A percentile compares a stretch with the other conserved stretches of the same genome.
Conservation (phyloP, 2,329 filamentous ascomycete genomes). For the Elsinoe batatas region DNA sequence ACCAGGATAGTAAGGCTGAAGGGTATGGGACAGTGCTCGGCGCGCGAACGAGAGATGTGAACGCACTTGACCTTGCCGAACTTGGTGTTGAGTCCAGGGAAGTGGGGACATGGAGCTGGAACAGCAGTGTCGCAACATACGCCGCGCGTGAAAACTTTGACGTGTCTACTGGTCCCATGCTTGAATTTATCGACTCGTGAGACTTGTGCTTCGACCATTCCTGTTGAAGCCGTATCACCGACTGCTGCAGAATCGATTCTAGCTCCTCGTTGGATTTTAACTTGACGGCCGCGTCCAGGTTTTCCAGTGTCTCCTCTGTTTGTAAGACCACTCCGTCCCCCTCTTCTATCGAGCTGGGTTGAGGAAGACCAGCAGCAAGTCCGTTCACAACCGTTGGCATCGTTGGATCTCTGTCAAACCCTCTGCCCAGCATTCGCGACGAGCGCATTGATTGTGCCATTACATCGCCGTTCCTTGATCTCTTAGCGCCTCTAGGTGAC, state of each 20-base stretch:
- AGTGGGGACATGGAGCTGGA: constrained; percentile 64
- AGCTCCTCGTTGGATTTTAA: constrained; percentile 24
- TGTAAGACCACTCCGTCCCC: constrained; percentile 60
- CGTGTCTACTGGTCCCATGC: constrained; percentile 38
- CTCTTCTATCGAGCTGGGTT: constrained; percentile 52
- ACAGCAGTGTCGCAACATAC: constrained; percentile 66
- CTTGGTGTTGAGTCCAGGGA: constrained; percentile 22
- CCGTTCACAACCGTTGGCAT: constrained; percentile 65
- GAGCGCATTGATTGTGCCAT: constrained; percentile 15
- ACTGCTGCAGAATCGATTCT: constrained; percentile 25
- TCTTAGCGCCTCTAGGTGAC: constrained; percentile 27
- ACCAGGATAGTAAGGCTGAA: constrained; percentile 72
- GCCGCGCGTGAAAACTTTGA: constrained; percentile 62
- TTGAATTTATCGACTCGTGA: constrained; percentile 22
- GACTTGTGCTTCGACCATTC: constrained; percentile 22
- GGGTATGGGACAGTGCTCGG: constrained; percentile 48
- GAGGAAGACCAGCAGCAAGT: constrained; percentile 46
- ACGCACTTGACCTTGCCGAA: constrained; percentile 13
- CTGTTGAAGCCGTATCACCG: constrained; percentile 21
- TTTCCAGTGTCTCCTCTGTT: constrained; percentile 59
- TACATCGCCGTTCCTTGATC: constrained; percentile 30
- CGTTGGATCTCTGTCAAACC: constrained; percentile 13
- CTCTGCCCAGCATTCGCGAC: constrained; percentile 11
- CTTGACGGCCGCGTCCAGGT: constrained; percentile 26
- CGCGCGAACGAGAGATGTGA: constrained; percentile 11